Base-by-base conservation (phyloP, 2,329 filamentous ascomycete genomes). In the Keithomyces neogunnii region DNA sequence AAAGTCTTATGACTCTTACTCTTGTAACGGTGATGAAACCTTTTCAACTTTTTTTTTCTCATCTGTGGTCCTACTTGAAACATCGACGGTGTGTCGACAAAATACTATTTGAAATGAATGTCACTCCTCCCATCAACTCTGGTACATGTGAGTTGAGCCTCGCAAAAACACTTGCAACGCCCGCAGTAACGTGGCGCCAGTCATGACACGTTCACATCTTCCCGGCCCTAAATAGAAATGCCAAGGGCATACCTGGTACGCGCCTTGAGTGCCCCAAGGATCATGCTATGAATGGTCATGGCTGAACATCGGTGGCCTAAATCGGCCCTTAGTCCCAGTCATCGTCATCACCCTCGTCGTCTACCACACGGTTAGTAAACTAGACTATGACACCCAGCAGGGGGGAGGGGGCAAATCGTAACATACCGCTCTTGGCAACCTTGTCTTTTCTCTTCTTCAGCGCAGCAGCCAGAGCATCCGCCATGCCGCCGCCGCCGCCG, bases 401-500 rank as follows among this genome's bases (percentile, higher is more conserved):
- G 6, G 6, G 33, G 33, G 33, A 10, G 6, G 33, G 33, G 38
- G 3, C 33, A 10, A 8, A 1, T n/a, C 36, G 5, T 4, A 40
- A 85, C 88, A 82, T 82, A 96, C 92, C 92, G 76, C 89, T 95
- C 67, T 88, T 86, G 71, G 88, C 89, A 66, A 96, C 92, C 76
- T 95, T 96, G 69, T 89, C 83, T 75, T 96, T 96, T 68, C 92
- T 80, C 72, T 88, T 87, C 63, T 85, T 82, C 60, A 91, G 69
- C 52, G 86, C 87, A 54, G 82, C 85, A 53, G 88, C 88, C 60
- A 96, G 72, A 46, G 89, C 91, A 71, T 86, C 89, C 28, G 89
- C 89, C 78, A 96, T 81, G 36, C 82, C 84, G 51, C 83, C 81
- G 9, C 80, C 84, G 51, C 82, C 81, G 9, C 80, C 78, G 19